Conservation (phyloP, 1,284 basidiomycete genomes). For the Apiotrichum gracile region DNA sequence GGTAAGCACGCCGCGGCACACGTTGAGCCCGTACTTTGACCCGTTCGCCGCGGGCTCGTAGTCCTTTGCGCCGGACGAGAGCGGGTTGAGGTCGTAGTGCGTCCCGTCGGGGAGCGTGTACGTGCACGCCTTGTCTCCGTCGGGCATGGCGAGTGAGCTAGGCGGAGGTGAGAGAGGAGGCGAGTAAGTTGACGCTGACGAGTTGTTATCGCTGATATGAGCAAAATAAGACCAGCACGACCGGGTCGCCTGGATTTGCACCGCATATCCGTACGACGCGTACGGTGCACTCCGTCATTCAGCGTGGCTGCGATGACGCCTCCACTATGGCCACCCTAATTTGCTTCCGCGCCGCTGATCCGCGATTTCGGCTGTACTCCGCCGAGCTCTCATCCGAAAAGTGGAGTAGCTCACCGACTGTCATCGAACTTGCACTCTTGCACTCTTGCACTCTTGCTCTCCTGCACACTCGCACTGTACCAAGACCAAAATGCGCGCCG, state of each 20-base stretch:
- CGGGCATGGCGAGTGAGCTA: background rate
- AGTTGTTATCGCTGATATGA: too few relatives aligned
- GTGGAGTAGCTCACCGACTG: background rate
- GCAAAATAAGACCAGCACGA: too few relatives aligned
- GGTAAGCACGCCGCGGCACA: conserved; percentile 40
- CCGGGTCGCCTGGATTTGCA: too few relatives aligned
- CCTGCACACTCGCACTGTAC: background rate
- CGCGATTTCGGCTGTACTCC: too few relatives aligned
- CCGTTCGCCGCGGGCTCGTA: conserved; percentile 29
- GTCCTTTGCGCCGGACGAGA: conserved; percentile 32
- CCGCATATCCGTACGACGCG: too few relatives aligned
- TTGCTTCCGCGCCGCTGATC: too few relatives aligned
- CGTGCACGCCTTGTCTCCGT: conserved; percentile 26
- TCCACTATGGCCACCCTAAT: too few relatives aligned
- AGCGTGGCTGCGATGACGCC: too few relatives aligned
- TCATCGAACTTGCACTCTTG: background rate
- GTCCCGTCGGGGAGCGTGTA: conserved; percentile 41
- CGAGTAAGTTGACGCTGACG: too few relatives aligned
- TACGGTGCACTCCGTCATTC: too few relatives aligned
- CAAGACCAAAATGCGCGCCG: conserved; percentile 7
- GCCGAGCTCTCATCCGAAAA: too few relatives aligned
- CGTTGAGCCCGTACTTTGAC: conserved; percentile 40
- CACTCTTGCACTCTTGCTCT: background rate
- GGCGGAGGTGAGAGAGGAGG: background rate
- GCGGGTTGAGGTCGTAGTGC: conserved; percentile 41